Conservation (phyloP, 2,329 filamentous ascomycete species). For the Cercospora zeae-maydis region DNA sequence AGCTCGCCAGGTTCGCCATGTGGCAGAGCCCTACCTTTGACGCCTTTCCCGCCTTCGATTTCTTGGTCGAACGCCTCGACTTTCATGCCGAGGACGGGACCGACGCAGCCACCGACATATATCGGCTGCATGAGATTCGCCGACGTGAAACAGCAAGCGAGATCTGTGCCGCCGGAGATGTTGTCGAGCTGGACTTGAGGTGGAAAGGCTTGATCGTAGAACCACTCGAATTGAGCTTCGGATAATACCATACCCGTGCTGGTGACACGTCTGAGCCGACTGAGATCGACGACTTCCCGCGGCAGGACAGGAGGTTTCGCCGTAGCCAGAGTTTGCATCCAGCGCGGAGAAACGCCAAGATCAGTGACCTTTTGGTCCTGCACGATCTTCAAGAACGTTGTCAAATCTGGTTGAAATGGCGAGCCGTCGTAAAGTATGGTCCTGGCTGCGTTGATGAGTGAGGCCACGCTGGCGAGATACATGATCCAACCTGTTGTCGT, state of each 20-base stretch:
- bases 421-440: constrained; percentile 78
- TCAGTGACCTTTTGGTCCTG: constrained; percentile 65
- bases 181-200: constrained; percentile 64
- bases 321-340: constrained; percentile 69
- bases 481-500: constrained; percentile 82
- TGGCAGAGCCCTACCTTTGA: constrained; percentile 51
- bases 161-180: constrained; percentile 74
- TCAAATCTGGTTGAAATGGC: constrained; percentile 68
- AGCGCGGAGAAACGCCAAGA: constrained; percentile 72
- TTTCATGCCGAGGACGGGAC: constrained; percentile 51
- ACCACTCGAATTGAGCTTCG: constrained; percentile 75
- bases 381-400: constrained; percentile 60
- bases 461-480: constrained; percentile 63
- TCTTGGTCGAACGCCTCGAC: constrained; percentile 59
- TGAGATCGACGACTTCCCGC: constrained; percentile 60
- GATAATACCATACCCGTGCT: constrained; percentile 81
- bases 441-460: constrained; percentile 58
- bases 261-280: constrained; percentile 57
- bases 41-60: constrained; percentile 42
- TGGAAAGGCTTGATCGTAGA: constrained; percentile 70
- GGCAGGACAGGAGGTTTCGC: constrained; percentile 55
- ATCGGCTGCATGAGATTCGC: constrained; percentile 69
- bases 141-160: constrained; percentile 61
- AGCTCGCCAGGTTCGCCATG: constrained; percentile 70
- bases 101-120: constrained; percentile 56